Evolutionary conservation across 1,284 basidiomycete species (phyloP).

Genomic region (Rhodotorula sp.): DNA sequence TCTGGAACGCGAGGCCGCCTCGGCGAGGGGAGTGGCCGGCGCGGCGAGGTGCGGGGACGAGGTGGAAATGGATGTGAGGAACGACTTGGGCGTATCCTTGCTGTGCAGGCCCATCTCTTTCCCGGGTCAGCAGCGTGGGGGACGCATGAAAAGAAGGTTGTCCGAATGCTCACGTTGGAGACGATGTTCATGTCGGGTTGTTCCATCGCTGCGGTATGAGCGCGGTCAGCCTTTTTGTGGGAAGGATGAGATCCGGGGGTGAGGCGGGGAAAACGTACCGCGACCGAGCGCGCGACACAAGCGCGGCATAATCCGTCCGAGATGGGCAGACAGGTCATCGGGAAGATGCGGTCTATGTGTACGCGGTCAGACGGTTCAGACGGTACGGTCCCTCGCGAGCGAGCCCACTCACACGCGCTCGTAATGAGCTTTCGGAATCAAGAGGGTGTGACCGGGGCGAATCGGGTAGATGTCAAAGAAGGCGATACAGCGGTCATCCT

Average conservation of each 20-base stretch:
- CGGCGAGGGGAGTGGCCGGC: constrained; percentile 38
- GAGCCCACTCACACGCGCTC: constrained; percentile 53
- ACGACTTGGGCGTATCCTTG: constrained; percentile 78
- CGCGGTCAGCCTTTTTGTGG: neutral
- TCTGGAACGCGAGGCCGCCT: constrained; percentile 38
- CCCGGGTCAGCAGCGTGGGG: neutral
- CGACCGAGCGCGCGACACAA: constrained; percentile 62
- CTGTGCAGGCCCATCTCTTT: constrained; percentile 1
- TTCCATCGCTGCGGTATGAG: constrained; percentile 54
- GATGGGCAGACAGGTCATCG: constrained; percentile 59
- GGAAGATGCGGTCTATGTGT: constrained; percentile 57
- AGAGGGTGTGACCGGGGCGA: constrained; percentile 64
- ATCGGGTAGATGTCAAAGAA: constrained; percentile 72
- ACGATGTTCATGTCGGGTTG: constrained; percentile 70
- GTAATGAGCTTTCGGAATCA: constrained; percentile 65
- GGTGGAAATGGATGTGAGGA: constrained; percentile 75
- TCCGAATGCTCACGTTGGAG: constrained; percentile 54
- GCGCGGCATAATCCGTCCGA: constrained; percentile 61
- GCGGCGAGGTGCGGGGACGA: constrained; percentile 67
- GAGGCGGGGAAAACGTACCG: constrained; percentile 51
- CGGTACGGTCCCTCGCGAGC: too few species aligned
- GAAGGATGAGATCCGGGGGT: neutral
- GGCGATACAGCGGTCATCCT: constrained; percentile 65
- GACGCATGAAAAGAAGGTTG: neutral
- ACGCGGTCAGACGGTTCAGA: neutral